These are phyloP conservation scores for Irpex sp. DNA, from an alignment of 1,284 basidiomycete genomes.

Conservation along the genomic window DNA sequence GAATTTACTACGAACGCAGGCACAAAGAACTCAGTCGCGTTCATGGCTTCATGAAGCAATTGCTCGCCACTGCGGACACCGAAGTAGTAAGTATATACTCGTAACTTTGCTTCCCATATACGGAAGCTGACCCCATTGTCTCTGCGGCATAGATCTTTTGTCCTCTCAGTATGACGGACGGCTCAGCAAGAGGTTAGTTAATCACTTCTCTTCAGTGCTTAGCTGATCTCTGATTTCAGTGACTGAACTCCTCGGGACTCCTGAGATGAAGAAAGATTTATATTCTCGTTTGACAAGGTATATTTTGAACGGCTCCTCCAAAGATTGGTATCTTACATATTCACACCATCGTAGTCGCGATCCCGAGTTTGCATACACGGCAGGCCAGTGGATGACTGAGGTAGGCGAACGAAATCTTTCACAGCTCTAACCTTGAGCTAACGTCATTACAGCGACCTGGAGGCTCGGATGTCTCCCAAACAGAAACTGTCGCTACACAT, in stretches of 20 bases:
- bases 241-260: constrained; percentile 62
- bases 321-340: constrained; percentile 3
- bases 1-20: constrained; percentile 59
- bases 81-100: constrained; percentile 44
- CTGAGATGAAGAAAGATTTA: constrained; percentile 53
- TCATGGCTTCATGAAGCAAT: constrained; percentile 61
- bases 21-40: constrained; percentile 54
- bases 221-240: constrained; percentile 43
- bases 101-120: background rate
- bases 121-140: background rate
- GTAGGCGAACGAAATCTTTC: constrained; percentile 26
- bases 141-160: constrained; percentile 49
- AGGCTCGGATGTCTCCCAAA: constrained; percentile 74
- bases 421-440: background rate
- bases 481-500: constrained; percentile 61
- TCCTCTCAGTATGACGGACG: constrained; percentile 78
- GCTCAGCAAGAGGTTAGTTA: constrained; percentile 51
- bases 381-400: constrained; percentile 87
- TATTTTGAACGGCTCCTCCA: background rate
- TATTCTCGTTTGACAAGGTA: constrained; percentile 57
- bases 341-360: constrained; percentile 46
- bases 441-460: constrained; percentile 52
- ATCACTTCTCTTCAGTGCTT: background rate
- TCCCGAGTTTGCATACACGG: constrained; percentile 59
- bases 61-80: constrained; percentile 57